A percentile compares a stretch with the other conserved stretches of the same genome.
Conservation (phyloP, 2,329 filamentous ascomycete species). For the Tolypocladium ovalisporum region DNA sequence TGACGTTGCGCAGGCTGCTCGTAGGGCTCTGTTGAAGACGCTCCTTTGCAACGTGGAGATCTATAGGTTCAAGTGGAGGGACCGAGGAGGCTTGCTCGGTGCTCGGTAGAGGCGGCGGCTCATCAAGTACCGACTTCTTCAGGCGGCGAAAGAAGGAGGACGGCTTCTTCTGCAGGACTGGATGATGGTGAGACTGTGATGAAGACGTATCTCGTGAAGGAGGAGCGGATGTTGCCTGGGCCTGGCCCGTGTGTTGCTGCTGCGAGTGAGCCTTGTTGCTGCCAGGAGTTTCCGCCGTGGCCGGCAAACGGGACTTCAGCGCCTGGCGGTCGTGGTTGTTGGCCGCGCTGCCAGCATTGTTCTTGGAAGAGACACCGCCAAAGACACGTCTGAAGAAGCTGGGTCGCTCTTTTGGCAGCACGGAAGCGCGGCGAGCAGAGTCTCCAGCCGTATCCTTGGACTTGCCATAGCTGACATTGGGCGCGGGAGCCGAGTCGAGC, state of each 20-base stretch:
- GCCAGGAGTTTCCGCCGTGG: conserved; percentile 20
- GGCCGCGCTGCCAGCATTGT: conserved; percentile 13
- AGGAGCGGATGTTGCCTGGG: conserved; percentile 35
- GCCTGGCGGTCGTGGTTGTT: not conserved
- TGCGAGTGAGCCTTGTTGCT: conserved; percentile 30
- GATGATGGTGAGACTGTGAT: conserved; percentile 34
- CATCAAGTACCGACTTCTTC: conserved; percentile 79
- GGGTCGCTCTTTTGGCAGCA: conserved; percentile 53
- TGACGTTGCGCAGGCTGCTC: conserved; percentile 74
- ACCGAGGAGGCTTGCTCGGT: conserved; percentile 31
- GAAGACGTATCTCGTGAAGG: conserved; percentile 36
- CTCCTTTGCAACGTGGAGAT: conserved; percentile 16
- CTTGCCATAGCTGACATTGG: conserved; percentile 48
- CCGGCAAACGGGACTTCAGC: conserved; percentile 4
- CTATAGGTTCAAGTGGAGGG: conserved; percentile 23
- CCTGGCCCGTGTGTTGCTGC: not conserved
- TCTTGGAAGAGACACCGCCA: conserved; percentile 53
- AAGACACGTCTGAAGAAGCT: conserved; percentile 95
- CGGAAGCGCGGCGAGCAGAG: conserved; percentile 23
- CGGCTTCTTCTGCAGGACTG: conserved; percentile 71
- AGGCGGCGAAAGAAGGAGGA: conserved; percentile 89
- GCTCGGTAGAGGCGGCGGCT: conserved; percentile 48
- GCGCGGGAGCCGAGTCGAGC: conserved; percentile 44
- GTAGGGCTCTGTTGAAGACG: conserved; percentile 45
- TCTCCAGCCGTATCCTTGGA: conserved; percentile 41